Conservation (phyloP, 768 basidiomycete species). For the Lyophyllum semitale region DNA sequence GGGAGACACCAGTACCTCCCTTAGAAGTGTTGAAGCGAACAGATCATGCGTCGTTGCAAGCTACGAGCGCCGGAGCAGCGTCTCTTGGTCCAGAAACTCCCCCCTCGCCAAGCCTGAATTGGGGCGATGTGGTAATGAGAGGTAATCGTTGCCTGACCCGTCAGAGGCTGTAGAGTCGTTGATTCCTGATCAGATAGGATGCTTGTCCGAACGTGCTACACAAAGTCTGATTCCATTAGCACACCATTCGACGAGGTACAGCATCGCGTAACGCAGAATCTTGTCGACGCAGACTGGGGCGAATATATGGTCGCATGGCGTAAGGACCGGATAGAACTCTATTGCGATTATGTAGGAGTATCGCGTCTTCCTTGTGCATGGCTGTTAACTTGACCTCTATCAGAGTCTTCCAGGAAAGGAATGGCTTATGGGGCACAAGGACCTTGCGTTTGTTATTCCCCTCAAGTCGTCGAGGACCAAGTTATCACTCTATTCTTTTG, state of each 20-base stretch:
- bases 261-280: constrained; percentile 62
- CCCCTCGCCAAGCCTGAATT: constrained; percentile 25
- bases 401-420: constrained; percentile 71
- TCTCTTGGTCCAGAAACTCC: constrained; percentile 15
- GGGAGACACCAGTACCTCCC: constrained; percentile 48
- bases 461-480: constrained; percentile 61
- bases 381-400: constrained; percentile 12
- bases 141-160: constrained; percentile 46
- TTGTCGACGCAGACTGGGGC: constrained; percentile 67
- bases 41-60: constrained; percentile 48
- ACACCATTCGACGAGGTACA: constrained; percentile 64
- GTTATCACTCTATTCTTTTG: constrained; percentile 85
- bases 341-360: constrained; percentile 76
- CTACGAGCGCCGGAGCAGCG: constrained; percentile 65
- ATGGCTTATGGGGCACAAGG: constrained; percentile 69
- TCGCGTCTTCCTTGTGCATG: not conserved
- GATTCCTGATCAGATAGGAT: constrained; percentile 67
- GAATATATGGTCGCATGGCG: constrained; percentile 91
- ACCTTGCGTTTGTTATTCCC: constrained; percentile 79
- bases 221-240: constrained; percentile 50
- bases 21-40: constrained; percentile 66
- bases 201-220: constrained; percentile 77
- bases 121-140: constrained; percentile 68
- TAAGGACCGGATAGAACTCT: constrained; percentile 75
- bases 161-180: not conserved